phyloP scores from a whole-genome alignment of 148 eudicot species.

The Silene conica region DNA sequence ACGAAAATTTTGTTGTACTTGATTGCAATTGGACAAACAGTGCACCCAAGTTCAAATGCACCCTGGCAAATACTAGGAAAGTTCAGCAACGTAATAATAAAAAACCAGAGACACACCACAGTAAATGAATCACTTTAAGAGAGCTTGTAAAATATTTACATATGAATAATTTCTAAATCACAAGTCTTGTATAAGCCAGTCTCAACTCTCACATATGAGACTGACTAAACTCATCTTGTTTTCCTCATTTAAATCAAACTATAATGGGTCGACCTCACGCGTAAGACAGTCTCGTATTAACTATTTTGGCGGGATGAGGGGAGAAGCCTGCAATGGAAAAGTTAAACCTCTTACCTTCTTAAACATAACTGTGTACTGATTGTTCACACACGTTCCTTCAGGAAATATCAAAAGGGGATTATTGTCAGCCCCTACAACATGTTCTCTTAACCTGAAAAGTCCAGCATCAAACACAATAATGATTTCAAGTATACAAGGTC shows the following conservation, averaged over 20 bases:
- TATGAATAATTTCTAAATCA: too few species aligned
- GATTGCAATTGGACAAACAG: constrained; percentile 95
- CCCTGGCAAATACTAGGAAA: constrained; percentile 44
- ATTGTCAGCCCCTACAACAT: constrained; percentile 83
- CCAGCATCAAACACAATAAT: constrained; percentile 1
- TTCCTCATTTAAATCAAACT: neutral
- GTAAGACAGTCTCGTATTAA: neutral
- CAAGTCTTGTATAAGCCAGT: too few species aligned
- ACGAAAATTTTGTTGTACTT: constrained; percentile 99
- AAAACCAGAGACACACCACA: neutral
- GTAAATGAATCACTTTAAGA: neutral
- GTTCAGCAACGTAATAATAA: neutral
- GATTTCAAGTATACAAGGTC: neutral
- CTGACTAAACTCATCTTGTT: neutral
- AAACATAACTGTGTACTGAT: constrained; percentile 94
- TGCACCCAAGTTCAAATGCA: constrained; percentile 94
- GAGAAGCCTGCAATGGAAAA: neutral
- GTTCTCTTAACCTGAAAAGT: constrained; percentile 78
- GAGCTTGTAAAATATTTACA: neutral
- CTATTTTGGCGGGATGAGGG: neutral
- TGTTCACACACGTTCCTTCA: constrained; percentile 98
- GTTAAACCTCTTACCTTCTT: constrained; percentile 58
- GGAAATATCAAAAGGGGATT: constrained; percentile 98
- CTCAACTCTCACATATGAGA: neutral
- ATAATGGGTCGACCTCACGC: neutral